A percentile compares a stretch with the other conserved stretches of the same genome.
Conservation (phyloP, 768 basidiomycete genomes). For the Lepiota venenata region DNA sequence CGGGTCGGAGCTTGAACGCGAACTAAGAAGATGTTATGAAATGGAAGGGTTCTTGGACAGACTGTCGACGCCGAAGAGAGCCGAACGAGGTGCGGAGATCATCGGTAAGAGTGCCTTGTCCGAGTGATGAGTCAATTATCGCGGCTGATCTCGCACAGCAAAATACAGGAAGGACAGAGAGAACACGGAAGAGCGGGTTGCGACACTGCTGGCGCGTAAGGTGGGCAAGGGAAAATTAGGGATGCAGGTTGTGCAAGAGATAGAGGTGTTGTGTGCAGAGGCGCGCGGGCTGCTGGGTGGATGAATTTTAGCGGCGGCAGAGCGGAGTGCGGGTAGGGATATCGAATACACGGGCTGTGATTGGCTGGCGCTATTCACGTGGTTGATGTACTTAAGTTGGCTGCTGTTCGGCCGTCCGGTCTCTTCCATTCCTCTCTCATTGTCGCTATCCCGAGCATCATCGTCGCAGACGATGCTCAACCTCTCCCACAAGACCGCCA, state of each 20-base stretch:
- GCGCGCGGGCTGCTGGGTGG: conserved; percentile 12
- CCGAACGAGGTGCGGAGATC: not conserved
- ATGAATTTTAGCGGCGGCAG: not conserved
- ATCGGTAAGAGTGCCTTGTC: not conserved
- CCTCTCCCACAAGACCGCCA: conserved; percentile 49
- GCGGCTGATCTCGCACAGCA: not conserved
- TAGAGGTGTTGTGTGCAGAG: conserved; percentile 14
- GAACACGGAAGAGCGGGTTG: not conserved
- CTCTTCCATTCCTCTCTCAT: conserved; percentile 30
- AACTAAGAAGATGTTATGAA: not conserved
- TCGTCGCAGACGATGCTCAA: conserved; percentile 58
- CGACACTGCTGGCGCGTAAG: conserved; percentile 17
- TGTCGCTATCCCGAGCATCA: conserved; percentile 29
- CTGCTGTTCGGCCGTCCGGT: conserved; percentile 27
- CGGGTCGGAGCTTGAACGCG: not conserved
- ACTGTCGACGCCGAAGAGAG: not conserved
- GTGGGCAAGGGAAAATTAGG: conserved; percentile 16
- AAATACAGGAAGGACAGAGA: not conserved
- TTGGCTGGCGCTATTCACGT: conserved; percentile 40
- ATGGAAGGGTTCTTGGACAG: not conserved
- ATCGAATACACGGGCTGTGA: conserved; percentile 25
- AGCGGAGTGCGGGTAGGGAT: conserved; percentile 20
- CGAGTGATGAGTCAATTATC: not conserved
- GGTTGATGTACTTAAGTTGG: conserved; percentile 36
- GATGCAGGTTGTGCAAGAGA: conserved; percentile 16